Evolutionary conservation across 805 yeast species (phyloP).

Genomic region (Candida adriatica): DNA sequence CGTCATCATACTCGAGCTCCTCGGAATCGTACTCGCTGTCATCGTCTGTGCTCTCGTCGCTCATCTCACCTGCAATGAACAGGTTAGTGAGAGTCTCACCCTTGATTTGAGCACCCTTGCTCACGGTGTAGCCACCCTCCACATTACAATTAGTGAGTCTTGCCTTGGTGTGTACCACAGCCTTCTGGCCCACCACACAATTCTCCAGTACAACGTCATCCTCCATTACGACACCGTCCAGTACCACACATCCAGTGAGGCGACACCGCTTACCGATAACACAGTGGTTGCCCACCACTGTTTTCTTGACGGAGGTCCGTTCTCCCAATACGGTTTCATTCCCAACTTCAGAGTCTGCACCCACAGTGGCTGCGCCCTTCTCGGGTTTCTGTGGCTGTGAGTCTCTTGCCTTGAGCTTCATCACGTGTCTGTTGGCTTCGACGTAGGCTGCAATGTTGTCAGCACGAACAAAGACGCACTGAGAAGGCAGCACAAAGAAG

Average conservation of each 20-base stretch:
- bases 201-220: conserved; percentile 78
- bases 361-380: conserved; percentile 64
- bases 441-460: conserved; percentile 75
- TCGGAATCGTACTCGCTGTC: conserved; percentile 24
- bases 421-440: conserved; percentile 80
- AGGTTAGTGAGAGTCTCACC: conserved; percentile 49
- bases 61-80: conserved; percentile 22
- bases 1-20: conserved; percentile 25
- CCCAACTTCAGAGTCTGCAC: conserved; percentile 82
- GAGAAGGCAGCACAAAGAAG: conserved; percentile 62
- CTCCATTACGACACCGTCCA: conserved; percentile 64
- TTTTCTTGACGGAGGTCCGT: conserved; percentile 76
- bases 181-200: conserved; percentile 73
- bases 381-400: conserved; percentile 28
- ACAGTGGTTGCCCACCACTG: conserved; percentile 73
- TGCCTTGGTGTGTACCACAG: conserved; percentile 55
- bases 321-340: conserved; percentile 64
- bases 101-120: conserved; percentile 43
- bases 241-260: conserved; percentile 76
- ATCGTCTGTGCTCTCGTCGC: conserved; percentile 22
- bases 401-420: conserved; percentile 54
- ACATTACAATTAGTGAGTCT: conserved; percentile 76
- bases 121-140: conserved; percentile 71
- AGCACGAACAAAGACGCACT: conserved; percentile 65
- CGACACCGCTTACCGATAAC: conserved; percentile 80